These are phyloP conservation scores for Neoscytalidium dimidiatum DNA, from an alignment of 2,329 filamentous ascomycete genomes.

Conservation along the genomic window DNA sequence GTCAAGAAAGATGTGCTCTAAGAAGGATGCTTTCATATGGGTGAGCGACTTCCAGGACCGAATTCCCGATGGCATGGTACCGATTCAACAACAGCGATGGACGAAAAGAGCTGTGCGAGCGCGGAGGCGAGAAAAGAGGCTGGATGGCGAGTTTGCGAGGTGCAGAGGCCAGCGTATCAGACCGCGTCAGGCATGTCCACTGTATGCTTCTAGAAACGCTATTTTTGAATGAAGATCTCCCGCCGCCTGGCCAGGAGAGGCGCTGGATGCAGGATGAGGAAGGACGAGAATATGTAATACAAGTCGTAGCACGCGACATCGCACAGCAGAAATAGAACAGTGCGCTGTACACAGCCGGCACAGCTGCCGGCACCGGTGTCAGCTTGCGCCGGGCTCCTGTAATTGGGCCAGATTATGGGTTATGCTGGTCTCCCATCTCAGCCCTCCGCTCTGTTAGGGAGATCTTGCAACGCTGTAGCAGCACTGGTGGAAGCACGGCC, in stretches of 20 bases:
- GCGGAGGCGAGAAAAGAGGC: not conserved
- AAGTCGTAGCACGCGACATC: not conserved
- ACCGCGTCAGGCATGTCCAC: conserved; percentile 10
- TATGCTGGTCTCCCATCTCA: not conserved
- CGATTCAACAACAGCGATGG: not conserved
- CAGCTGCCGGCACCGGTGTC: not conserved
- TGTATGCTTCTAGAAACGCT: conserved; percentile 18
- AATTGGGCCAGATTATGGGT: not conserved
- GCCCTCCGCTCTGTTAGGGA: conserved; percentile 6
- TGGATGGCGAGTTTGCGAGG: not conserved
- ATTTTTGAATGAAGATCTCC: conserved; percentile 19
- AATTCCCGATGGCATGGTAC: not conserved
- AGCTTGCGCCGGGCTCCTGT: conserved; percentile 3
- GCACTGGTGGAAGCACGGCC: not conserved
- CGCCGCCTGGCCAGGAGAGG: not conserved
- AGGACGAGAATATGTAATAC: not conserved
- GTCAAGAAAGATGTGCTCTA: too few species aligned
- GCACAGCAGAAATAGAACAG: conserved; percentile 2
- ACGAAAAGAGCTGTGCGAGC: not conserved
- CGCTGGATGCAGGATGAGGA: not conserved
- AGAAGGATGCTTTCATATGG: too few species aligned
- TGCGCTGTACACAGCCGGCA: not conserved
- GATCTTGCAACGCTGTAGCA: conserved; percentile 2
- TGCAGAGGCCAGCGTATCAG: conserved; percentile 17
- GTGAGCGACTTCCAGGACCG: too few species aligned